Base-by-base conservation (phyloP, 495 filamentous ascomycete species). In the Neurospora cerealis region DNA sequence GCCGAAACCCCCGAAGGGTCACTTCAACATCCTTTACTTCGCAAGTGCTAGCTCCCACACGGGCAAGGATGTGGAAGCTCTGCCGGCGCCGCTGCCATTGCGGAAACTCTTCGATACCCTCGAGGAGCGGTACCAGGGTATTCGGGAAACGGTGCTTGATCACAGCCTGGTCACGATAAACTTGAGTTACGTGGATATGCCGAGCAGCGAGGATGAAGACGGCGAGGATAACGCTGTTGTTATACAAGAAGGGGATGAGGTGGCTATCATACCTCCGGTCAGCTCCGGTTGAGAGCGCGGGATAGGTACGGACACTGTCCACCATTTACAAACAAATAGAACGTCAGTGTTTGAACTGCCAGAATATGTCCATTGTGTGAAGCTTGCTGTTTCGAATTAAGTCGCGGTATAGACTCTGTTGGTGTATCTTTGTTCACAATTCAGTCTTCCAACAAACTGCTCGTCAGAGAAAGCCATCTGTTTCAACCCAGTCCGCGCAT, bases 251-350 rank as follows among this genome's bases (percentile, higher is more conserved):
- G 95, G 94, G 21, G 93, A 96, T 77, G 96, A 99, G 82, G 93
- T 98, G 66, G 96, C 92, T 13, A 91, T 99, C 66, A 98, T 99
- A 74, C 96, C 96, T 39, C 96, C 96, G n/a, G 96, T 98, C 70
- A 98, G 96, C 85, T 93, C 92, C 44, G 93, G 93, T 41, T 87
- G 79, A 84, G 54, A 36, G 13, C 11, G 6, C 15, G 32, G 13
- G 13, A 36, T 21, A n/a, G 3, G 5, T n/a, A 69, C 34, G 34
- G 62, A 73, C 36, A 19, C 10, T 34, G 54, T 39, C 36, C 10
- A 54, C 5, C 34, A 32, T 70, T 8, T 75, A 37, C 79, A 74
- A 28, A 69, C 73, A 46, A 79, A 70, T 66, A 79, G 73, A 8
- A 78, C 76, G 28, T 79, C 73, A 28, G 69, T 73, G 17, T 80